Evolutionary conservation across 805 yeast species (phyloP).

Genomic region (Metschnikowia kofuensis): DNA sequence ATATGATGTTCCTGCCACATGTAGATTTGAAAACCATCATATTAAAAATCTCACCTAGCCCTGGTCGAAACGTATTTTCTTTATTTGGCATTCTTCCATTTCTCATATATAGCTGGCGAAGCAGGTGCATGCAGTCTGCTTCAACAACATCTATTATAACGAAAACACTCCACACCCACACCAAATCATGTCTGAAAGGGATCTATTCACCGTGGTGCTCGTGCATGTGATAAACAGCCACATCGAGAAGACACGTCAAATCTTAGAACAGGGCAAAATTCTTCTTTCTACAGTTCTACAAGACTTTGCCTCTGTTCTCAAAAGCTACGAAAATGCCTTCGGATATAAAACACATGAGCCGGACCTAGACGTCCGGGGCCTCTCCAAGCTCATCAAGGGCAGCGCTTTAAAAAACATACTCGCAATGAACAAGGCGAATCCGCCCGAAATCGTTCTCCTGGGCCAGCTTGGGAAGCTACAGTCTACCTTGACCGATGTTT

Average conservation of each 20-base stretch:
- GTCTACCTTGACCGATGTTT: conserved; percentile 8
- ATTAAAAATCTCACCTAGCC: too few species aligned
- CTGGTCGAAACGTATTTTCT: too few species aligned
- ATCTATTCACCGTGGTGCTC: conserved; percentile 1
- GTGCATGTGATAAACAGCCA: conserved; percentile 6
- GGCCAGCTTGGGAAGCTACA: conserved; percentile 4
- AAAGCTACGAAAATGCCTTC: conserved; percentile 10
- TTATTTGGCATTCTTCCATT: background rate
- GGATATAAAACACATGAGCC: background rate
- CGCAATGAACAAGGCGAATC: background rate
- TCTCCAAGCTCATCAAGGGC: conserved; percentile 3
- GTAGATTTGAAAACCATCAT: too few species aligned
- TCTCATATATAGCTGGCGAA: background rate
- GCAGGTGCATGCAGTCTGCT: background rate
- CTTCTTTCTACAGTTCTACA: conserved; percentile 7
- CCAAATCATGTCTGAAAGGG: background rate
- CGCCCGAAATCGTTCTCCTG: conserved; percentile 5
- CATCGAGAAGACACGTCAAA: background rate
- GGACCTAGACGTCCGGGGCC: background rate
- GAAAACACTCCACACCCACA: background rate
- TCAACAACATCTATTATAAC: background rate
- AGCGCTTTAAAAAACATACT: conserved; percentile 5
- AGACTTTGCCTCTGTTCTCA: conserved; percentile 7
- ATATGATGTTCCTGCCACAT: too few species aligned
- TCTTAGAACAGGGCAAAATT: background rate